Evolutionary conservation across 202 grass and related monocot species (phyloP), one percentile per base, ranked within the genome.

Genomic region (Cymbopogon flexuosus): DNA sequence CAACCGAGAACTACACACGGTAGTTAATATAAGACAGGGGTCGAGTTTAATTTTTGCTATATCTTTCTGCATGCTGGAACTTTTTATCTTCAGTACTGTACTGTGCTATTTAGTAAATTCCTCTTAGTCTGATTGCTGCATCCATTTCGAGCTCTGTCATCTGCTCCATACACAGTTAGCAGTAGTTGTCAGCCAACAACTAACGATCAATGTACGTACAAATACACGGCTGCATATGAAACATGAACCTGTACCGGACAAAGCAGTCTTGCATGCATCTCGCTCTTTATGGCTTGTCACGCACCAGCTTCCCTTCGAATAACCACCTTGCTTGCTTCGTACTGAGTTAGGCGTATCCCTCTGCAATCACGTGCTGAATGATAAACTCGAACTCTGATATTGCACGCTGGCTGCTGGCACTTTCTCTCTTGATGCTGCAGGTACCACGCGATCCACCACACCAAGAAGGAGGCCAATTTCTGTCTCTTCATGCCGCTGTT

Each of bases 401-500:
- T n/a, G 63, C 31, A 29, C 13, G 27, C 36, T 37, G 36, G 5
- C 13, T 24, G 60, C 13, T 64, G 21, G 61, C 27, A 2, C 14
- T 13, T 14, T 72, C 8, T 45, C 45, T 47, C 13, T 47, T 49
- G 15, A 58, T 60, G 10, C 22, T 72, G 81, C 82, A 97, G 94
- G 85, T 97, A 97, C 63, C 94, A 97, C 79, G 88, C 84, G 15
- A 78, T 96, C 76, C 96, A 99, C 51, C 96, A 93, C 73, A 79
- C 68, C 18, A 75, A 81, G 33, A 91, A 34, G 75, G 80, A 91
- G 23, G 72, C 92, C 67, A 99, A 96, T 40, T 99, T 99, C 82
- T 99, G 96, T 72, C 84, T 99, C n/a, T 99, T 99, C 87, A 99
- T 99, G 96, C 96, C 96, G 61, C 85, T 99, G 21, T 96, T 99